These are phyloP conservation scores for Rhynchospora tenuis DNA, from an alignment of 176 grass and related monocot genomes.

Conservation along the genomic window DNA sequence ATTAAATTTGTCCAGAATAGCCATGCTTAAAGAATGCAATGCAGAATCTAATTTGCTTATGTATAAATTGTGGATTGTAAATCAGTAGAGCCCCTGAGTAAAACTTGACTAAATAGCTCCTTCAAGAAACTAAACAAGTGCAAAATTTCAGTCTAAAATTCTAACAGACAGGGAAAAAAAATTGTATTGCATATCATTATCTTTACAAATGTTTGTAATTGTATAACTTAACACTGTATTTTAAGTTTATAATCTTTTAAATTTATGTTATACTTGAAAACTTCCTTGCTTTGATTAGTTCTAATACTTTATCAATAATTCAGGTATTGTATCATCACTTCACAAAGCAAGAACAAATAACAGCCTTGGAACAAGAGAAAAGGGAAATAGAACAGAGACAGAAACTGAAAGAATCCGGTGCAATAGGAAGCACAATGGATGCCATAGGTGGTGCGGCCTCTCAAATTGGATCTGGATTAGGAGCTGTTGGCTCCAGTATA, in stretches of 20 bases:
- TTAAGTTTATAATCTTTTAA: not conserved
- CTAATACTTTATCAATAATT: not conserved
- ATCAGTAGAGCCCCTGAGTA: not conserved
- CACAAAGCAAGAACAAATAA: slow-evolving; percentile 61
- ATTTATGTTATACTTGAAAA: not conserved
- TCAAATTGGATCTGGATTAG: slow-evolving; percentile 53
- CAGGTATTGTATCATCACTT: slow-evolving; percentile 72
- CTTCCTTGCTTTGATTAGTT: not conserved
- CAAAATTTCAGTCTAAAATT: not conserved
- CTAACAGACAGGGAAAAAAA: not conserved
- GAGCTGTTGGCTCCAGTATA: slow-evolving; percentile 61
- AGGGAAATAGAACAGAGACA: slow-evolving; percentile 50
- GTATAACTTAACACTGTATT: not conserved
- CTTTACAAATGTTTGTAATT: no score
- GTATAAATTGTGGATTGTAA: not conserved
- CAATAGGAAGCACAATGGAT: slow-evolving; percentile 56
- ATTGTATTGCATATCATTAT: no score
- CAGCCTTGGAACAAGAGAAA: slow-evolving; percentile 86
- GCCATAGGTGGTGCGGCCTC: slow-evolving; percentile 47
- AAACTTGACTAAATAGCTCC: not conserved
- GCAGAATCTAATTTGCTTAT: not conserved
- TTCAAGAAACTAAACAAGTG: not conserved
- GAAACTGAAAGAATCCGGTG: slow-evolving; percentile 59
- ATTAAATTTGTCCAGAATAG: not conserved
- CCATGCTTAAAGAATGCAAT: not conserved